Evolutionary conservation across 306 rosid species (phyloP), one percentile per base, ranked within the genome.

Genomic region (Vigna unguiculata): DNA sequence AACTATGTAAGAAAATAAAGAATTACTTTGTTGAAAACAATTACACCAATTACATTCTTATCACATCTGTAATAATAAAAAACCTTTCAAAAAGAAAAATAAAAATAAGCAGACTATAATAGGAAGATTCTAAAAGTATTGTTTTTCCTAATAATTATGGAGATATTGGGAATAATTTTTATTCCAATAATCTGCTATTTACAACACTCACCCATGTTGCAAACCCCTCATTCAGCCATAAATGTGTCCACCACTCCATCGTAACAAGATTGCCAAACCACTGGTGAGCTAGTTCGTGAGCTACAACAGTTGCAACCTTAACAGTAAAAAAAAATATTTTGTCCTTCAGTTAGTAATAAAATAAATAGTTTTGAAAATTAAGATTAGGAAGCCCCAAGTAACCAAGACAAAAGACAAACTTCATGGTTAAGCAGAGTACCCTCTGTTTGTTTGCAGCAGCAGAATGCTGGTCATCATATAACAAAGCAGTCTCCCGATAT

Each of bases 221-320:
- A 77, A 94, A 94, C 25, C 98, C 98, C 84, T 94, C 98, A 78
- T 94, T 94, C 82, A 94, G 81, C 98, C 98, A 94, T 70, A 94
- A 85, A 87, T 94, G 91, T n/a, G 96, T 91, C 98, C 98, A 94
- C 98, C 98, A 94, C 83, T 91, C 98, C 98, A 91, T 91, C 20
- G 97, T 94, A 71, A 94, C 98, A 74, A 94, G 97, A 85, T 94
- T 90, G 19, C 98, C 98, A 84, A 94, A 94, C 98, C 98, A 94
- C 77, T 94, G 97, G 70, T 94, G 98, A 48, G 98, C 98, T 77
- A 94, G 85, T 84, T 94, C 98, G 82, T 94, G 98, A 74, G 97
- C 93, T 78, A 94, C 98, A 20, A 89, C 94, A 63, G 69, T 86
- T 3, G 96, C 97, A 77, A 94, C 98, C 98, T 94, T 65, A 40